Conservation (phyloP, 106 monocot genomes). For the Dendrobium chrysotoxum region DNA sequence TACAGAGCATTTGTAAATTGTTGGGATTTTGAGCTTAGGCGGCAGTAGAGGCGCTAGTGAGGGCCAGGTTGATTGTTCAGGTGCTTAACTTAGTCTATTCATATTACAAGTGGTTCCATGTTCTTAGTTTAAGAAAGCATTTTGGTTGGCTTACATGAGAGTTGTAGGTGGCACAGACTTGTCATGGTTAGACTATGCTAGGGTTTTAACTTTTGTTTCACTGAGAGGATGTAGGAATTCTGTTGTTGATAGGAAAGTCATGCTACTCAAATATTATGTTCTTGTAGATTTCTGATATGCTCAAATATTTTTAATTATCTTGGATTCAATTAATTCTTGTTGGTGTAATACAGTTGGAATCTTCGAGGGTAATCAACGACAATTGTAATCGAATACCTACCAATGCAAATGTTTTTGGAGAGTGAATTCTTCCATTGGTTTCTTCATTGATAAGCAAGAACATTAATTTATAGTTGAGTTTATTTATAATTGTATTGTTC, state of each 20-base stretch:
- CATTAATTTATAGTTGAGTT: too few relatives aligned
- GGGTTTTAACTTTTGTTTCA: neutral
- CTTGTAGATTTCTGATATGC: too few relatives aligned
- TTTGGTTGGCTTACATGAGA: neutral
- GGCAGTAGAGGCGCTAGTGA: constrained; percentile 21
- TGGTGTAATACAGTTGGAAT: too few relatives aligned
- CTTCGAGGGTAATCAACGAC: too few relatives aligned
- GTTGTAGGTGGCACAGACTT: too few relatives aligned
- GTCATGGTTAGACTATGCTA: neutral
- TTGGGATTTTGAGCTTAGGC: constrained; percentile 50
- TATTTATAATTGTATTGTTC: too few relatives aligned
- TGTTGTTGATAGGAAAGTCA: neutral
- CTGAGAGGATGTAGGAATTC: neutral
- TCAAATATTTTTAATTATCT: too few relatives aligned
- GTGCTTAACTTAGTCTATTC: neutral
- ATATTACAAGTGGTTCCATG: neutral
- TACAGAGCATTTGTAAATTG: constrained; percentile 55
- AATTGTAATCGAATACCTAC: too few relatives aligned
- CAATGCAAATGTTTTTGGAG: too few relatives aligned
- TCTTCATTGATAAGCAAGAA: too few relatives aligned
- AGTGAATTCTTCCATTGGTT: too few relatives aligned
- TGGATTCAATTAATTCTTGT: too few relatives aligned
- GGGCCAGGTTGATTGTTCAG: constrained; percentile 15
- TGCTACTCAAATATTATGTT: neutral
- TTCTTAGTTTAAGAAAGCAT: neutral